Percentiles rank a stretch among this genome's conserved stretches.
Evolutionary conservation across 805 yeast species (phyloP).

Genomic region (Monosporozyma unispora): DNA sequence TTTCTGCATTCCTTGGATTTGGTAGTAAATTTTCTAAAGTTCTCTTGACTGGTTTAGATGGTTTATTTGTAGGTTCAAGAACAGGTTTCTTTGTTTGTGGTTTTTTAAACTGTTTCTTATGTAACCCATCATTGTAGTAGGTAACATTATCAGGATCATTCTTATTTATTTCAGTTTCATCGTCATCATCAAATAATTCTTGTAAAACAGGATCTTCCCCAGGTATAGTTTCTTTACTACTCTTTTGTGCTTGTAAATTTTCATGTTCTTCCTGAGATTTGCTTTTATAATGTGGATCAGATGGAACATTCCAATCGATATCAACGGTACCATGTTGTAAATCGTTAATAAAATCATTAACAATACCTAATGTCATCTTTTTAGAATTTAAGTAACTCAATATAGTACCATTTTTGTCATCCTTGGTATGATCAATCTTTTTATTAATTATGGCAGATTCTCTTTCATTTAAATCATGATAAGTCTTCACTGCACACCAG

Average conservation of each 20-base stretch:
- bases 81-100: background rate
- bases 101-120: conserved; percentile 1
- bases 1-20: conserved; percentile 26
- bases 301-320: conserved; percentile 26
- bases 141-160: conserved; percentile 5
- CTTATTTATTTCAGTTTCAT: conserved; percentile 3
- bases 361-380: conserved; percentile 17
- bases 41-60: background rate
- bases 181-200: conserved; percentile 13
- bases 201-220: conserved; percentile 9
- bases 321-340: conserved; percentile 19
- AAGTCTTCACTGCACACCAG: conserved; percentile 26
- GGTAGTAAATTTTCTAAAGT: conserved; percentile 11
- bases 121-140: conserved; percentile 4
- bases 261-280: conserved; percentile 5
- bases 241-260: conserved; percentile 13
- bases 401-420: background rate
- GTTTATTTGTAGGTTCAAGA: background rate
- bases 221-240: background rate
- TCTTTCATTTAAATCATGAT: conserved; percentile 15
- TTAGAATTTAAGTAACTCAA: conserved; percentile 15
- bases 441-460: background rate
- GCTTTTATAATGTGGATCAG: conserved; percentile 6
- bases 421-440: background rate
- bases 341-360: conserved; percentile 27